These are phyloP conservation scores for Immersiporthe knoxdaviesiana DNA, from an alignment of 2,329 filamentous ascomycete species.

Conservation along the genomic window DNA sequence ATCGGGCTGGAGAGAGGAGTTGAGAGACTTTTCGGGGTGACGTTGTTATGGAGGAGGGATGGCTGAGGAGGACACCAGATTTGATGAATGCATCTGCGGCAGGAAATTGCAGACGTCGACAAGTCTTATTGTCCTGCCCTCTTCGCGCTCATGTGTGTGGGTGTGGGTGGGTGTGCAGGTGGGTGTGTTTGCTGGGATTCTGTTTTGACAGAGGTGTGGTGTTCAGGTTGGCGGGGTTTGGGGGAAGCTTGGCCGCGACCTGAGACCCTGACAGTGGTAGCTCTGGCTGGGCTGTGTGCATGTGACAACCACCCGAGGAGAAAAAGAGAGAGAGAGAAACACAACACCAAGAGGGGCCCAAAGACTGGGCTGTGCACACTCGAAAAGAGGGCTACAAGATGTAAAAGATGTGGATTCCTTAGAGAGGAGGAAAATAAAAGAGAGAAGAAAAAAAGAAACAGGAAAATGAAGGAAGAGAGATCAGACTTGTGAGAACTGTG, in stretches of 20 bases:
- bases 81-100: slow-evolving; percentile 27
- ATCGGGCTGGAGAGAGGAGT: background rate
- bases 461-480: background rate
- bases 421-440: background rate
- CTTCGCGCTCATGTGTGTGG: slow-evolving; percentile 5
- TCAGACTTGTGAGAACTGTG: background rate
- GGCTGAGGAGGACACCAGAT: slow-evolving; percentile 12
- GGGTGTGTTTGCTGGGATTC: background rate
- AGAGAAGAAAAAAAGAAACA: background rate
- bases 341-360: background rate
- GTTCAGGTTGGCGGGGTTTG: slow-evolving; percentile 11
- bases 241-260: slow-evolving; percentile 6
- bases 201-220: background rate
- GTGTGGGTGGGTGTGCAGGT: background rate
- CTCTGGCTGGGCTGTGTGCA: slow-evolving; percentile 1
- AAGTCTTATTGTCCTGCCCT: background rate
- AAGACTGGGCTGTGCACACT: background rate
- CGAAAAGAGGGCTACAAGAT: background rate
- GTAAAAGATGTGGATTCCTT: too few relatives aligned
- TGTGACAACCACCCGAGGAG: slow-evolving; percentile 1
- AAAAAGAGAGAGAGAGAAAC: background rate
- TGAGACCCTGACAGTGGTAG: slow-evolving; percentile 5
- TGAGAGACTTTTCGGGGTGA: background rate
- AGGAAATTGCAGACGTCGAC: background rate
- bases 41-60: background rate